Conservation (phyloP, 2,329 filamentous ascomycete genomes). For the Scedosporium dehoogii region DNA sequence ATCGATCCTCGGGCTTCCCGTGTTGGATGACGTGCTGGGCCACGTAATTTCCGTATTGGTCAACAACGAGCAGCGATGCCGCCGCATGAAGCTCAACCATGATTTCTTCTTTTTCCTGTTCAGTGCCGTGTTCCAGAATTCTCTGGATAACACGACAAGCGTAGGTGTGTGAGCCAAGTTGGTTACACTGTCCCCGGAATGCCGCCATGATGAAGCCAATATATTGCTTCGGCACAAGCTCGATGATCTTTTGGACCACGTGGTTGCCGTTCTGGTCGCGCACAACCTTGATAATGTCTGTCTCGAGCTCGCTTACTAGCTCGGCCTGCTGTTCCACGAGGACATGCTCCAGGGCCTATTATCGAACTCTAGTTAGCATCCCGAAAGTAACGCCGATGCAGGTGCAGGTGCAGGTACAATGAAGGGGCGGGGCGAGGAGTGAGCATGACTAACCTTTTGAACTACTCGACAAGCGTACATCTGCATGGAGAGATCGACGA, state of each 20-base stretch:
- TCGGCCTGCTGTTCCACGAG: conserved; percentile 83
- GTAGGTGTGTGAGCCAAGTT: conserved; percentile 69
- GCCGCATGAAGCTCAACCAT: conserved; percentile 70
- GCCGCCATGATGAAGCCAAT: conserved; percentile 79
- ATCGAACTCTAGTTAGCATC: conserved; percentile 1
- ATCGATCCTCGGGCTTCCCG: conserved; percentile 62
- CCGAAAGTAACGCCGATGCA: neutral
- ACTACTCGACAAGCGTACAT: conserved; percentile 95
- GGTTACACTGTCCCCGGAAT: conserved; percentile 64
- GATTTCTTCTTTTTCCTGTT: conserved; percentile 60
- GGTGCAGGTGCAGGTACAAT: neutral
- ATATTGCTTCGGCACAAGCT: conserved; percentile 65
- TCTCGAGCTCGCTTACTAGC: conserved; percentile 73
- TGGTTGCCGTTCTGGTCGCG: conserved; percentile 92
- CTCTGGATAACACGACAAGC: conserved; percentile 91
- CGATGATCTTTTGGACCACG: conserved; percentile 89
- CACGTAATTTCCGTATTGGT: conserved; percentile 95
- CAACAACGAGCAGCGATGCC: conserved; percentile 62
- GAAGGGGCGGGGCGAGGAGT: neutral
- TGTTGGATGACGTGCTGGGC: conserved; percentile 82
- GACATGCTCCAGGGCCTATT: conserved; percentile 75
- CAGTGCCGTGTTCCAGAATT: conserved; percentile 73
- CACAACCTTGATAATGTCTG: conserved; percentile 65
- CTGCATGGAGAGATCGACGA: conserved; percentile 69
- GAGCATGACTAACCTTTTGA: conserved; percentile 59